These are phyloP conservation scores for Syzygium syzygioides DNA, from an alignment of 441 rosid species.

Conservation along the genomic window DNA sequence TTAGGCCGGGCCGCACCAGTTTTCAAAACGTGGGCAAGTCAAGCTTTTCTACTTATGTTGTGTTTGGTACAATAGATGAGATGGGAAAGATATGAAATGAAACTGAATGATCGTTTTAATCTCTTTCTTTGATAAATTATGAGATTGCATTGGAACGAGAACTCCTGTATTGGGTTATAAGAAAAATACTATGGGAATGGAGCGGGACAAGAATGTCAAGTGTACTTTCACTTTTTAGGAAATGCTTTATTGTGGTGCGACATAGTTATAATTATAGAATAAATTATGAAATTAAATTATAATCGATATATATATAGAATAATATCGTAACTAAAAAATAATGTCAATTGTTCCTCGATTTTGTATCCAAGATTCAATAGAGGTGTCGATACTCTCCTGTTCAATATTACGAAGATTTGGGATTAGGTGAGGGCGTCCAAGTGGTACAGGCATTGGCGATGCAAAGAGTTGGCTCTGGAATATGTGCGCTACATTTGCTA, in stretches of 20 bases:
- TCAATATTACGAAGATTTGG: not conserved
- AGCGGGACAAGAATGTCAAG: not conserved
- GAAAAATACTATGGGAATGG: not conserved
- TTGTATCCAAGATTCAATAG: not conserved
- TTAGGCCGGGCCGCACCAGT: not conserved
- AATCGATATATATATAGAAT: not conserved
- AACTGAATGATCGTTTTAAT: not conserved
- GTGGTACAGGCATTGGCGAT: not conserved
- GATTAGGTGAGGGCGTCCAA: not conserved
- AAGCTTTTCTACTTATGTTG: not conserved
- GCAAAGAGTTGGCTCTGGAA: not conserved
- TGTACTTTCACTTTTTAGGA: not conserved
- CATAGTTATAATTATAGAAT: not conserved
- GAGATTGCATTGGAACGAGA: not conserved
- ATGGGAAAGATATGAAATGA: not conserved
- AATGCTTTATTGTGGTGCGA: not conserved
- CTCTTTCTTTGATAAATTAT: not conserved
- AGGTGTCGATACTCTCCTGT: not conserved
- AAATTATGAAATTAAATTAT: not conserved
- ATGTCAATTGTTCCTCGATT: not conserved
- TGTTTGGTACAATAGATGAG: accelerated
- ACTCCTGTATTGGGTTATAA: not conserved
- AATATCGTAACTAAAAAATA: not conserved
- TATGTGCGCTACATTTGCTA: not conserved
- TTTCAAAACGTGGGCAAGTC: not conserved